A percentile compares a stretch with the other conserved stretches of the same genome.
phyloP scores from a whole-genome alignment of 805 yeast species.

The Schwanniomyces sp. region DNA sequence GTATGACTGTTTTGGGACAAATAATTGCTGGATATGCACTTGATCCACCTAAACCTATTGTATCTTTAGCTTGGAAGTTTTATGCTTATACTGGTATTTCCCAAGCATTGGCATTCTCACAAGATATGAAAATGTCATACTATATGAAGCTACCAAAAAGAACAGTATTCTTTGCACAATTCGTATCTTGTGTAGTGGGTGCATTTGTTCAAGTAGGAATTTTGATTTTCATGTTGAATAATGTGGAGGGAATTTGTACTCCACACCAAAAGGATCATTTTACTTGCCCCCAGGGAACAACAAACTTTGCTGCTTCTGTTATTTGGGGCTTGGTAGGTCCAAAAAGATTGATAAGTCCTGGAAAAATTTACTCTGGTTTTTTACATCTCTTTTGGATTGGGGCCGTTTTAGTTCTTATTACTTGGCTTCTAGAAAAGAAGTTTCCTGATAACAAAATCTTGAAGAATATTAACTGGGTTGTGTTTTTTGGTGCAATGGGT shows the following conservation, averaged over 20 bases:
- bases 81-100: slow-evolving; percentile 48
- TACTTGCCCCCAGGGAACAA: slow-evolving; percentile 43
- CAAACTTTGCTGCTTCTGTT: slow-evolving; percentile 42
- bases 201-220: slow-evolving; percentile 22
- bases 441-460: slow-evolving; percentile 38
- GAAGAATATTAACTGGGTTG: slow-evolving; percentile 37
- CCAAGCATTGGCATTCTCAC: slow-evolving; percentile 25
- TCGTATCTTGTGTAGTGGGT: slow-evolving; percentile 16
- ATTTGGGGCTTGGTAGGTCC: slow-evolving; percentile 44
- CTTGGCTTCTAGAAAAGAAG: slow-evolving; percentile 39
- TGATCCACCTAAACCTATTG: slow-evolving; percentile 34
- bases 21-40: slow-evolving; percentile 37
- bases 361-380: slow-evolving; percentile 26
- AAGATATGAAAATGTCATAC: slow-evolving; percentile 36
- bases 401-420: slow-evolving; percentile 33
- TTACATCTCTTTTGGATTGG: slow-evolving; percentile 42
- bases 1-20: slow-evolving; percentile 2
- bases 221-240: slow-evolving; percentile 20
- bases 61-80: slow-evolving; percentile 48
- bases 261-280: slow-evolving; percentile 26
- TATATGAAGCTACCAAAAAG: slow-evolving; percentile 44
- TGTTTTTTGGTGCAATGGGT: slow-evolving; percentile 50
- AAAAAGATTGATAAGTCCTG: slow-evolving; percentile 17
- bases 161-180: slow-evolving; percentile 41
- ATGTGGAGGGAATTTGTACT: slow-evolving; percentile 30